Evolutionary conservation across 805 yeast genomes (phyloP), one percentile per base, ranked within the genome.

Genomic region (Maudiozyma serrabonitensis): DNA sequence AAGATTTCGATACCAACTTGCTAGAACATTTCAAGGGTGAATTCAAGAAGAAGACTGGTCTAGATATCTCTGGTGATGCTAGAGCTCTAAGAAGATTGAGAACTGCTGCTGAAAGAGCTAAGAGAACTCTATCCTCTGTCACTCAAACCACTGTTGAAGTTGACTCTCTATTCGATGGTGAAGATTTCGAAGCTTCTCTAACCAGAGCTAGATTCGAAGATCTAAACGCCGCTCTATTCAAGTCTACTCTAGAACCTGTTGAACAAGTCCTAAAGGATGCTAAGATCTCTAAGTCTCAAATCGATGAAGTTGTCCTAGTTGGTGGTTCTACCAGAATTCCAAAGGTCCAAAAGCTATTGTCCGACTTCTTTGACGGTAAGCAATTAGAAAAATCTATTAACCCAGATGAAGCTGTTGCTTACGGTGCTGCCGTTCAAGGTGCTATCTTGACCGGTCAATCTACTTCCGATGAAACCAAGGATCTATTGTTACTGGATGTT

Each of bases 241-340:
- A 88, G 79, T 81, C 91, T 58, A 90, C 98, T 60, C 73, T 90
- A 66, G 87, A 83, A 59, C 97, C 97, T 65, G 96, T 90, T 69
- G 95, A 85, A 75, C 85, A 84, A 77, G 97, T 90, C 58, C 78
- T 90, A 73, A 87, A 86, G 80, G 97, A 90, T 73, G 80, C 97
- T 63, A 82, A 83, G 77, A 73, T 87, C 61, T 76, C 83, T 67
- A 90, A 89, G 79, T 69, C 87, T 60, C 80, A 79, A 72, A 87
- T 90, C 66, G 85, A 88, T 74, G 97, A 90, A 75, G 91, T 90
- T 68, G 96, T 90, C 66, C 80, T 89, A 63, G 97, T 89, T 65
- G 97, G 97, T 81, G 97, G 97, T 77, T 90, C 96, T 57, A 89
- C 97, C 73, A 88, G 97, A 84, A 90, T 90, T 76, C 97, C 97